Evolutionary conservation across 306 rosid genomes (phyloP).

Genomic region (Corylus americana): DNA sequence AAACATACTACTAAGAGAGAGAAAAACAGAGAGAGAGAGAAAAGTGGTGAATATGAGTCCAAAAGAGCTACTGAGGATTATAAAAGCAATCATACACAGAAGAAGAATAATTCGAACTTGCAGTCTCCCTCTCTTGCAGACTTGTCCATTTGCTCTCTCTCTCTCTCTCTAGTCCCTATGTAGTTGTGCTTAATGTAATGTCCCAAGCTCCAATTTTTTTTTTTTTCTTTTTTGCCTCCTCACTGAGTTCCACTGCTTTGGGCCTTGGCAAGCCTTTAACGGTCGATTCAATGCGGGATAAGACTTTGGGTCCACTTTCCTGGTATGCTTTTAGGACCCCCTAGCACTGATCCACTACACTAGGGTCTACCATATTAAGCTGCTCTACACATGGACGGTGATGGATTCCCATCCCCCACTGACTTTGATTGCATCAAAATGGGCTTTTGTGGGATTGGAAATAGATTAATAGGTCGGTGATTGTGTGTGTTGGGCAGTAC

Average conservation of each 20-base stretch:
- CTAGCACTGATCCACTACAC: conserved; percentile 20
- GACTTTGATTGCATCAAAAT: background rate
- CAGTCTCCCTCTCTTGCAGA: conserved; percentile 68
- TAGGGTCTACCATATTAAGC: conserved; percentile 4
- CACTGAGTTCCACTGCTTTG: conserved; percentile 1
- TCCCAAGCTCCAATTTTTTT: conserved; percentile 3
- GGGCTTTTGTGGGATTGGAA: background rate
- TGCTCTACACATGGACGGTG: background rate
- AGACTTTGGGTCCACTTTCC: conserved; percentile 34
- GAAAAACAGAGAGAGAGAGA: conserved; percentile 12
- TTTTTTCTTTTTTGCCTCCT: background rate
- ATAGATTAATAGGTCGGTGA: conserved; percentile 1
- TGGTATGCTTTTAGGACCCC: conserved; percentile 1
- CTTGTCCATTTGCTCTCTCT: conserved; percentile 38
- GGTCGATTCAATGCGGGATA: conserved; percentile 43
- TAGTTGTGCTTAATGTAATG: conserved; percentile 2
- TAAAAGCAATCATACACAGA: conserved; percentile 75
- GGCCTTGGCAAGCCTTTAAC: conserved; percentile 39
- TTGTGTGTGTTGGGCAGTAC: background rate
- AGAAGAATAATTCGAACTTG: conserved; percentile 93
- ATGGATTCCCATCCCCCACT: no score
- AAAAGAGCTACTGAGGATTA: conserved; percentile 58
- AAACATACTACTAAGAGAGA: background rate
- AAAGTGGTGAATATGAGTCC: conserved; percentile 48
- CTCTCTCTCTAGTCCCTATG: conserved; percentile 33